Conservation (phyloP, 352 stramenopile genomes). For the Phytophthora crassamura region DNA sequence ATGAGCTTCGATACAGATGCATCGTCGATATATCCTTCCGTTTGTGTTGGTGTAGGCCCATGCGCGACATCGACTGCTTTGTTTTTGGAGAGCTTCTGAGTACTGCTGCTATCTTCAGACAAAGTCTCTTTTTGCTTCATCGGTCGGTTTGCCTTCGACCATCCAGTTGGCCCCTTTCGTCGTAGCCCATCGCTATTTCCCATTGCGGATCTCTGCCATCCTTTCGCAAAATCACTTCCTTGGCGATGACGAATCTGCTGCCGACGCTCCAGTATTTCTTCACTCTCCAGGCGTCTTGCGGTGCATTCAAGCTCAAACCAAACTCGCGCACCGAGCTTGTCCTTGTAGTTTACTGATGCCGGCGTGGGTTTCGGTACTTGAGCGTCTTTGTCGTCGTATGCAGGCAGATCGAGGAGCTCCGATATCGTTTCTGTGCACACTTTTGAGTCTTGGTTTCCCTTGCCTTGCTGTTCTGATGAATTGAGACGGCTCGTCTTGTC, state of each 20-base stretch:
- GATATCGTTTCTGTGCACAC: too few species aligned
- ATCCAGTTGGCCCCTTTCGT: neutral
- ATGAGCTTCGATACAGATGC: too few species aligned
- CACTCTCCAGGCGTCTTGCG: conserved; percentile 37
- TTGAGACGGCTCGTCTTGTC: accelerated
- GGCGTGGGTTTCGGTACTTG: neutral
- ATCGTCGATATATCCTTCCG: accelerated
- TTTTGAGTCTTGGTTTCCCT: too few species aligned
- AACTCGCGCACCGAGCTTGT: conserved; percentile 62
- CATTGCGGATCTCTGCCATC: neutral
- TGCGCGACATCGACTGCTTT: neutral
- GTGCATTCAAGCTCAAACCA: conserved; percentile 79
- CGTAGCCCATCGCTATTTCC: neutral
- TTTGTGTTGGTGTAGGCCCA: neutral
- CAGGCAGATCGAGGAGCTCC: neutral
- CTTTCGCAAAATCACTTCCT: neutral
- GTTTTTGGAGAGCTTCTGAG: too few species aligned
- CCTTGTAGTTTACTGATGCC: conserved; percentile 29
- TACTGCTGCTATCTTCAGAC: neutral
- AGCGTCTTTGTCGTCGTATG: neutral
- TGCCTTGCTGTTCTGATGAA: too few species aligned
- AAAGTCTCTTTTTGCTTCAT: neutral
- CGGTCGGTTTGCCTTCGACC: neutral
- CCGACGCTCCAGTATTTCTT: conserved; percentile 24
- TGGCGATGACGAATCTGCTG: conserved; percentile 2